These are phyloP conservation scores for Decorospora gaudefroyi DNA, from an alignment of 2,329 filamentous ascomycete genomes.

Conservation along the genomic window DNA sequence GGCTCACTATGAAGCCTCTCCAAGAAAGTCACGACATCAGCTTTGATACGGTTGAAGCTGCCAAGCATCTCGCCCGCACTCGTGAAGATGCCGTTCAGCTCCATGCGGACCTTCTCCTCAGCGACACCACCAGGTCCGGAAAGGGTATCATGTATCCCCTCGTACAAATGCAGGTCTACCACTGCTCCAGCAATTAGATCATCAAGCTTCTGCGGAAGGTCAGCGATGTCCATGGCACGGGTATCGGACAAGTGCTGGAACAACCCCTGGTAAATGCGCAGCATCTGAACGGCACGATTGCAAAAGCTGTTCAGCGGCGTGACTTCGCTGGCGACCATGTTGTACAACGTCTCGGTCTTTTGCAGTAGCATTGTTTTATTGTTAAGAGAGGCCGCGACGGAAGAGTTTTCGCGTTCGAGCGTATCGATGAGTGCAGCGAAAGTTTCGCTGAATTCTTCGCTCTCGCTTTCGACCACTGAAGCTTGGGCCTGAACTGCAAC, in stretches of 20 bases:
- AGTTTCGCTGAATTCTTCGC: conserved; percentile 13
- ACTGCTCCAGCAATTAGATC: conserved; percentile 6
- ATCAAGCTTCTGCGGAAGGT: conserved; percentile 10
- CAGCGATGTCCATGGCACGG: not conserved
- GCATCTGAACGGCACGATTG: conserved; percentile 4
- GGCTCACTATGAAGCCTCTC: conserved; percentile 11
- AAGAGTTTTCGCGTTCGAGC: conserved; percentile 12
- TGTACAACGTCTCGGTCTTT: conserved; percentile 13
- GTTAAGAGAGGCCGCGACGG: conserved; percentile 4
- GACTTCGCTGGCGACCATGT: conserved; percentile 16
- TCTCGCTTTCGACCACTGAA: conserved; percentile 13
- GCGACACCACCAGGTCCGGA: conserved; percentile 6
- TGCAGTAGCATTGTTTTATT: conserved; percentile 4
- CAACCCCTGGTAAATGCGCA: conserved; percentile 15
- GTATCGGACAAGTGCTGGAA: conserved; percentile 13
- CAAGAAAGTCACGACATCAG: conserved; percentile 11
- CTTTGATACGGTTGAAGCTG: conserved; percentile 10
- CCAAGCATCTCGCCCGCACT: conserved; percentile 13
- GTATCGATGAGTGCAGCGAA: conserved; percentile 13
- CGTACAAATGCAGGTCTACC: conserved; percentile 15
- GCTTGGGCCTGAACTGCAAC: conserved; percentile 1
- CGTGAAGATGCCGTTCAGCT: conserved; percentile 13
- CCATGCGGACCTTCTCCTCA: conserved; percentile 10
- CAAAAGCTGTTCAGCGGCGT: conserved; percentile 16
- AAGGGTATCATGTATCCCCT: conserved; percentile 7